Conservation (phyloP, 2,329 filamentous ascomycete species). For the Aspergillus sp. region DNA sequence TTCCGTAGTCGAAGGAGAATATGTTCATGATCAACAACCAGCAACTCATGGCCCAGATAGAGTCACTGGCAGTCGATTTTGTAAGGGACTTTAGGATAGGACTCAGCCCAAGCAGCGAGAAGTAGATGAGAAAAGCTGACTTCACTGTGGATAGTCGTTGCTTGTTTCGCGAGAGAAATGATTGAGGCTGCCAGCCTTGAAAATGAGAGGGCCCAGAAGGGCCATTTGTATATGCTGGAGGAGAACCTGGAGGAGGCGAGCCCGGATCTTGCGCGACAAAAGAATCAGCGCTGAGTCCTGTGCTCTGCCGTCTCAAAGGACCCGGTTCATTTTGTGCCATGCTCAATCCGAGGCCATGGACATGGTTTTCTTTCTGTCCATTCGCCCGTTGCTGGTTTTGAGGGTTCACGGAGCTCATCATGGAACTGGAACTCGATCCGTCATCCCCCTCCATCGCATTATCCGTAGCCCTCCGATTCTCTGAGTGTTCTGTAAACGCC, state of each 20-base stretch:
- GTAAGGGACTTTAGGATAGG: constrained; percentile 98
- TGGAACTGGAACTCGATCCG: constrained; percentile 42
- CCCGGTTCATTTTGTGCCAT: constrained; percentile 39
- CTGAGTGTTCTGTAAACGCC: constrained; percentile 70
- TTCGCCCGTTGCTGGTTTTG: constrained; percentile 25
- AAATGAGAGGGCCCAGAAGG: constrained; percentile 13
- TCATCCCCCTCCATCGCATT: constrained; percentile 36
- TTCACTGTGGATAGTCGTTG: constrained; percentile 79
- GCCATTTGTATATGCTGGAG: constrained; percentile 20
- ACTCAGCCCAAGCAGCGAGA: constrained; percentile 83
- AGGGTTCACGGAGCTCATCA: constrained; percentile 31
- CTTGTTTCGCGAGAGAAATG: constrained; percentile 57
- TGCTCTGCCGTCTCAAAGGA: constrained; percentile 28
- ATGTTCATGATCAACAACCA: constrained; percentile 94
- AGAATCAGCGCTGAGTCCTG: constrained; percentile 43
- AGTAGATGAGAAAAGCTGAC: constrained; percentile 90
- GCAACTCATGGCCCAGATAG: constrained; percentile 95
- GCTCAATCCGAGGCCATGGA: constrained; percentile 45
- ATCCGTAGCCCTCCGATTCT: constrained; percentile 28
- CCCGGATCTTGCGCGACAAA: constrained; percentile 47
- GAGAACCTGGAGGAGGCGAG: constrained; percentile 19
- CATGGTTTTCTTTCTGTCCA: constrained; percentile 31
- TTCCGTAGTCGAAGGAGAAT: constrained; percentile 96
- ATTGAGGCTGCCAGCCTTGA: constrained; percentile 21
- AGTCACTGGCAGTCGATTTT: constrained; percentile 84